Evolutionary conservation across 2,329 filamentous ascomycete genomes (phyloP).

Genomic region (Calonectria pseudoturangicola): DNA sequence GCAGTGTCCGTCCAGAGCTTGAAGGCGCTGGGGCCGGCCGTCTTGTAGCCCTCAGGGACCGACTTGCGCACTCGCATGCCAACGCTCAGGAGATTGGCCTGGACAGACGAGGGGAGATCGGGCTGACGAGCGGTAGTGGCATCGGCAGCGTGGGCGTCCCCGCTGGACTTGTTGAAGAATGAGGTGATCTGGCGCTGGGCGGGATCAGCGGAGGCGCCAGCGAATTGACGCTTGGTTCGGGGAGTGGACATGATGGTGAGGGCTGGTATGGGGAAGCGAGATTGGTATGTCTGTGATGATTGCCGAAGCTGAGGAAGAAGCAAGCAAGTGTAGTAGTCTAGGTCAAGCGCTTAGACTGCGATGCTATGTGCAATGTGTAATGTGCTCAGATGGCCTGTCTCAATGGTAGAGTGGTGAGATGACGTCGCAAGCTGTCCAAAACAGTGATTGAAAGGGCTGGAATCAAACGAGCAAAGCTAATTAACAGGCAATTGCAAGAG

Average conservation of each 20-base stretch:
- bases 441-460: neutral
- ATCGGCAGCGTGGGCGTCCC: conserved; percentile 55
- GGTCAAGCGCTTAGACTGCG: neutral
- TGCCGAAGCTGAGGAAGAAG: neutral
- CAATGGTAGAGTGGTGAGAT: conserved; percentile 29
- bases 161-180: conserved; percentile 71
- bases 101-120: conserved; percentile 77
- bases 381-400: conserved; percentile 11
- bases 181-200: conserved; percentile 78
- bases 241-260: conserved; percentile 69
- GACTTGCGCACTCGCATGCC: conserved; percentile 97
- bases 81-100: conserved; percentile 90
- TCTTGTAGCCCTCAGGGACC: conserved; percentile 96
- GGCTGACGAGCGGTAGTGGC: conserved; percentile 61
- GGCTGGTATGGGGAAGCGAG: conserved; percentile 18
- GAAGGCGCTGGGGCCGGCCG: conserved; percentile 70
- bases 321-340: neutral
- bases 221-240: conserved; percentile 77
- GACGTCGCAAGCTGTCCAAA: conserved; percentile 28
- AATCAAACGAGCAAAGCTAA: neutral
- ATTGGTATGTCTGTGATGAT: conserved; percentile 21
- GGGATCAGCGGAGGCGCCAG: conserved; percentile 74
- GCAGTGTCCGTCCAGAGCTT: conserved; percentile 68
- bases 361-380: conserved; percentile 17
- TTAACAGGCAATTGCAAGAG: conserved; percentile 10